Evolutionary conservation across 441 rosid genomes (phyloP), one percentile per base, ranked within the genome.

Genomic region (Erodium texanum): DNA sequence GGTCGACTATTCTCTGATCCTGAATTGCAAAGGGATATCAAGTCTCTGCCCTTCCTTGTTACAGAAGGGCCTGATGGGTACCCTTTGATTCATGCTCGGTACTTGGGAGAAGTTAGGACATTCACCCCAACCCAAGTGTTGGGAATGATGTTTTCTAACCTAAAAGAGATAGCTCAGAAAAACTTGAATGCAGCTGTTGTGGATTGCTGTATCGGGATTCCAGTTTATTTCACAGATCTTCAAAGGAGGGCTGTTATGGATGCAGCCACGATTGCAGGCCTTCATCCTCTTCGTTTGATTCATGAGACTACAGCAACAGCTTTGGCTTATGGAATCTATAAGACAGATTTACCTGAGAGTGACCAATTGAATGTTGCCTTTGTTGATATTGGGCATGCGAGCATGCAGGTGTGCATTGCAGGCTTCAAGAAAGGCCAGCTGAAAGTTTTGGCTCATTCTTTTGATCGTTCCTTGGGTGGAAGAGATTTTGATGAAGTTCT

Each of bases 291-390:
- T 56, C 92, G 80, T n/a, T 73, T 93, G 84, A 62, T 93, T 68
- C 97, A 91, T 68, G 99, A 93, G 76, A 91, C 96, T 0, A 88
- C 97, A 0, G 97, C 97, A 3, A 93, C 99, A 15, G 97, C 97
- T 11, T 76, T 93, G 84, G 97, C 96, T 1, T 93, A 93, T 81
- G 99, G 97, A 59, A 89, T 93, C 27, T 93, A 93, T 68, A 93
- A 93, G 83, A 93, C 96, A 0, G 99, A 93, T 75, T 77, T 93
- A 69, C 92, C 96, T 3, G 97, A 91, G 77, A 89, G 54, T 73
- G 99, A 89, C 18, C 89, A 71, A 20, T 79, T 91, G 67, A 91
- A 93, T 77, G 96, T 91, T 43, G 99, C 97, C 1, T 89, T 94
- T 77, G 86, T 94, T 66, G 99, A 94, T 69, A 66, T 94, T 65